Percentiles rank a stretch among this genome's conserved stretches.
These are phyloP conservation scores for Aspergillus asperescens DNA, from an alignment of 495 filamentous ascomycete genomes.

Conservation along the genomic window DNA sequence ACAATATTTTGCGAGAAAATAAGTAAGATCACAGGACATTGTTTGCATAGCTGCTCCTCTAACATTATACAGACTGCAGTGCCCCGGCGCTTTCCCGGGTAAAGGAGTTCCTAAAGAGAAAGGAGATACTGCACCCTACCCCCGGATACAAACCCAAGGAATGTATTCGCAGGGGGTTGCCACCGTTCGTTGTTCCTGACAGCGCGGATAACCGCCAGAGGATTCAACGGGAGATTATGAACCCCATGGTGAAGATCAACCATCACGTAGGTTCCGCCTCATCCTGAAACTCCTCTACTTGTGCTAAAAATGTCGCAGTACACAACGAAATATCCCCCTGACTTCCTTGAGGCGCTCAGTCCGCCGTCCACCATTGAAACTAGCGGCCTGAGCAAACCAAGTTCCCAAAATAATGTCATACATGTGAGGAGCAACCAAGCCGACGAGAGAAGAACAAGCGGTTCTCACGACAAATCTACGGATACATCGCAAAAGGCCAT, in stretches of 20 bases:
- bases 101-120: constrained; percentile 24
- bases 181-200: constrained; percentile 20
- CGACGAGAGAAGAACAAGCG: background rate
- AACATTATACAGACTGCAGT: constrained; percentile 31
- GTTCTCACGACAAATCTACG: background rate
- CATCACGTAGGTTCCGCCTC: constrained; percentile 30
- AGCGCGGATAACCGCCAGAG: constrained; percentile 18
- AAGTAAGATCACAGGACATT: constrained; percentile 19
- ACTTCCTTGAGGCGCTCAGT: background rate
- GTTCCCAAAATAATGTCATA: background rate
- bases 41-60: background rate
- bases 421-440: background rate
- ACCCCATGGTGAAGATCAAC: constrained; percentile 35
- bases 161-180: constrained; percentile 21
- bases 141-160: constrained; percentile 28
- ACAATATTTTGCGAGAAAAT: constrained; percentile 24
- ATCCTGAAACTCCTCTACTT: background rate
- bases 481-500: background rate
- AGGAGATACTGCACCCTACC: constrained; percentile 25
- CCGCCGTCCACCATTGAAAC: background rate
- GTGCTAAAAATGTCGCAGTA: constrained; percentile 13
- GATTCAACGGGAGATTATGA: constrained; percentile 25
- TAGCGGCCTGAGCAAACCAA: background rate
- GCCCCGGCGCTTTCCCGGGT: constrained; percentile 24
- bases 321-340: background rate